Evolutionary conservation across 2,329 filamentous ascomycete species (phyloP).

Genomic region (Hymenoscyphus fraxineus): DNA sequence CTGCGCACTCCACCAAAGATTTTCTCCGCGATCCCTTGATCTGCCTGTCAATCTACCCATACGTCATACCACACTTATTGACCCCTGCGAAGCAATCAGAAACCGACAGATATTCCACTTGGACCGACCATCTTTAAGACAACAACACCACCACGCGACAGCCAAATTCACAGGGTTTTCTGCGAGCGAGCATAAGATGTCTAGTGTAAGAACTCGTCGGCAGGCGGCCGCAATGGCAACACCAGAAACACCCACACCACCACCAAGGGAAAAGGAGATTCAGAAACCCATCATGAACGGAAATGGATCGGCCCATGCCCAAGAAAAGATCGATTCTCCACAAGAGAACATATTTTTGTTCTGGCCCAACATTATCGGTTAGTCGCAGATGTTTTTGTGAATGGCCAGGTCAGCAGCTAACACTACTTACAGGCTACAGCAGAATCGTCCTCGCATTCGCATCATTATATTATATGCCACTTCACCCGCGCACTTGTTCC

Average conservation of each 20-base stretch:
- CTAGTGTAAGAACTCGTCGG: conserved; percentile 32
- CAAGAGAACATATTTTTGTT: conserved; percentile 79
- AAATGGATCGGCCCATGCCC: conserved; percentile 41
- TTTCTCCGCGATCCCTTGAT: neutral
- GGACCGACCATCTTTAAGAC: neutral
- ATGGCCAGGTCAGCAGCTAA: conserved; percentile 18
- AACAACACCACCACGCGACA: conserved; percentile 20
- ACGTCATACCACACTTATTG: neutral
- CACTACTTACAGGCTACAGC: conserved; percentile 58
- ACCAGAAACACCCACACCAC: conserved; percentile 15
- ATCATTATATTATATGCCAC: conserved; percentile 97
- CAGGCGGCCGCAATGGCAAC: conserved; percentile 32
- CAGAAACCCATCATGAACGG: conserved; percentile 39
- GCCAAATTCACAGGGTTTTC: neutral
- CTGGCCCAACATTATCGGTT: conserved; percentile 78
- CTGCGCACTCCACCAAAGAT: neutral
- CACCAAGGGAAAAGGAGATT: conserved; percentile 19
- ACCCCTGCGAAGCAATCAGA: conserved; percentile 4
- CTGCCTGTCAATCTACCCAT: conserved; percentile 7
- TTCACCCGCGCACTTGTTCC: conserved; percentile 94
- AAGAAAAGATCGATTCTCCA: conserved; percentile 38
- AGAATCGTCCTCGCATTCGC: conserved; percentile 79
- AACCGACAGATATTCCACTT: conserved; percentile 9
- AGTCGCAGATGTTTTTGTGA: conserved; percentile 25
- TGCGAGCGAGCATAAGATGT: conserved; percentile 24